phyloP scores from a whole-genome alignment of 257 asterid species.

The Primulina tabacum region DNA sequence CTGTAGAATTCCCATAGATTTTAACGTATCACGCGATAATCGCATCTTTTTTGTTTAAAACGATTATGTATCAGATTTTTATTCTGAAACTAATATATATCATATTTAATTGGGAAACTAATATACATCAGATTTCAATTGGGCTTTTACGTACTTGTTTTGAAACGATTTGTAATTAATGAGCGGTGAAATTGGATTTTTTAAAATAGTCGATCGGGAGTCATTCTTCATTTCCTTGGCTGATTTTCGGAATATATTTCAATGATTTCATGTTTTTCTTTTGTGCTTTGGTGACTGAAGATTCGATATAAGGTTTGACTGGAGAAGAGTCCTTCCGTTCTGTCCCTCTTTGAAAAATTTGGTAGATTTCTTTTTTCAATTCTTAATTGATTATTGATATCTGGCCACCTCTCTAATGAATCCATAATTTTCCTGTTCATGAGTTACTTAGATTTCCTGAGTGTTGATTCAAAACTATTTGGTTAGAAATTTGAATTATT shows the following conservation, averaged over 20 bases:
- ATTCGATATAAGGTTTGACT: conserved; percentile 8
- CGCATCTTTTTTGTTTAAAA: conserved; percentile 4
- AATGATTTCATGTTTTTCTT: neutral
- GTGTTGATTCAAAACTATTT: neutral
- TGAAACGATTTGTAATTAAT: neutral
- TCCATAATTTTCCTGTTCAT: neutral
- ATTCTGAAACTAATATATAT: neutral
- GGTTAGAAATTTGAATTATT: neutral
- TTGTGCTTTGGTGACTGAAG: neutral
- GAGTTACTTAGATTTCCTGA: neutral
- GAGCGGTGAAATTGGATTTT: neutral
- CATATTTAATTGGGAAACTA: neutral
- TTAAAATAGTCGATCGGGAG: conserved; percentile 11
- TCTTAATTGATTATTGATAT: neutral
- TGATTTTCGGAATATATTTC: neutral
- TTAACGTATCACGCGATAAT: conserved; percentile 2
- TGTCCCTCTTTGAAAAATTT: neutral
- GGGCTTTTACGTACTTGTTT: neutral
- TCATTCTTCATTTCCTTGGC: neutral
- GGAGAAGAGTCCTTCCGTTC: neutral
- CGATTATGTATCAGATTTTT: neutral
- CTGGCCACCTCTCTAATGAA: neutral
- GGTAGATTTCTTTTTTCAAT: neutral
- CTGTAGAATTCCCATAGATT: conserved; percentile 6
- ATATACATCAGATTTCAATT: neutral